A percentile compares a stretch with the other conserved stretches of the same genome.
Evolutionary conservation across 148 eudicot genomes (phyloP).

Genomic region (Simmondsia chinensis): DNA sequence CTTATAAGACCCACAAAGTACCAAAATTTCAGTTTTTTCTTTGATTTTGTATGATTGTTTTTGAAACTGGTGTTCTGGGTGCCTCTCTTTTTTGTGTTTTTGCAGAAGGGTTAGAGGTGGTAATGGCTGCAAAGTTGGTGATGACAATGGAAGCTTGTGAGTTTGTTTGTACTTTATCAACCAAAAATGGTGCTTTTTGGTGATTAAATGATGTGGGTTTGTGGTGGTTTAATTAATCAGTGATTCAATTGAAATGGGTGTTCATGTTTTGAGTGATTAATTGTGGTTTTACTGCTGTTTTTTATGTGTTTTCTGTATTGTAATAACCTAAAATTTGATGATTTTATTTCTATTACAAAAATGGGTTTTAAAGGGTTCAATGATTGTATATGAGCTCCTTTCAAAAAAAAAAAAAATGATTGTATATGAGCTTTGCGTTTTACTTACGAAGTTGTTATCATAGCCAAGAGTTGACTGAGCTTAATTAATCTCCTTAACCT

Average conservation of each 20-base stretch:
- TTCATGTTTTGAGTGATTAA: background rate
- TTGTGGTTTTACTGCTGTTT: background rate
- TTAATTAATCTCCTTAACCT: too few relatives aligned
- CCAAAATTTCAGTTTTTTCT: background rate
- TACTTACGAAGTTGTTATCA: constrained; percentile 9
- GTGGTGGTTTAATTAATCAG: constrained; percentile 1
- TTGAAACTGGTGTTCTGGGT: constrained; percentile 3
- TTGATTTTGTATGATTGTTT: background rate
- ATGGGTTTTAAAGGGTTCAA: constrained; percentile 4
- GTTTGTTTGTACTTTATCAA: constrained; percentile 17
- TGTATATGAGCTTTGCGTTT: background rate
- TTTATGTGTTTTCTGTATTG: constrained; percentile 1
- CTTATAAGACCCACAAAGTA: constrained; percentile 5
- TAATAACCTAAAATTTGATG: background rate
- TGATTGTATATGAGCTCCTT: too few relatives aligned
- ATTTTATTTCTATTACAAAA: background rate
- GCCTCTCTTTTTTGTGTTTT: constrained; percentile 7
- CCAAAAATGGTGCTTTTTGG: background rate
- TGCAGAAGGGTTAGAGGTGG: constrained; percentile 98
- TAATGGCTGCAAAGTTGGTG: constrained; percentile 93
- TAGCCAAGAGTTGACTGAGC: constrained; percentile 12
- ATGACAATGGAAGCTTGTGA: constrained; percentile 98
- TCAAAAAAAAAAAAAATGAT: too few relatives aligned
- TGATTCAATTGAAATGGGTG: constrained; percentile 7
- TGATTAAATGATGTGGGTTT: constrained; percentile 7